Conservation (phyloP, 257 asterid genomes). For the Ilex asprella region DNA sequence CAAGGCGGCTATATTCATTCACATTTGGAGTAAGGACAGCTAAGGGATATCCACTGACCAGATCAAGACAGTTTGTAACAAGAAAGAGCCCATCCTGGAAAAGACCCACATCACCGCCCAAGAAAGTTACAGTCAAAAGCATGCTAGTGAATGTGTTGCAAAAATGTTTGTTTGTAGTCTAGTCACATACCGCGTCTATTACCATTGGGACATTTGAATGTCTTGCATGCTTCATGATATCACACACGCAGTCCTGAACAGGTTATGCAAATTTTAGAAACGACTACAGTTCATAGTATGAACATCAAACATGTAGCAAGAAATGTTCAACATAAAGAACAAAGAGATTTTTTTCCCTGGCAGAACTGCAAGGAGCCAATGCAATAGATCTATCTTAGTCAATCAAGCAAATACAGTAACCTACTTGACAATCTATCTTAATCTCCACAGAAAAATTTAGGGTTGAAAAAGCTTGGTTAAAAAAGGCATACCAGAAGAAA, state of each 20-base stretch:
- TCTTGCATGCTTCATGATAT: conserved; percentile 83
- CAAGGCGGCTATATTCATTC: conserved; percentile 88
- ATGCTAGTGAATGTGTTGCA: neutral
- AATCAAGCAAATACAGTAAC: too few relatives aligned
- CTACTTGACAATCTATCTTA: too few relatives aligned
- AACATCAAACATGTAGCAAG: conserved; percentile 10
- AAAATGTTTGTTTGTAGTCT: neutral
- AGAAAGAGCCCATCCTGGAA: conserved; percentile 93
- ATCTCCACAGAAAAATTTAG: conserved; percentile 1
- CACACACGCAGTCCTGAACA: conserved; percentile 80
- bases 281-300: conserved; percentile 4
- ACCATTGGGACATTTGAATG: conserved; percentile 79
- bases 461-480: conserved; percentile 5
- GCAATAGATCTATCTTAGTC: too few relatives aligned
- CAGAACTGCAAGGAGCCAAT: neutral
- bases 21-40: conserved; percentile 94
- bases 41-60: conserved; percentile 73
- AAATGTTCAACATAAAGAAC: conserved; percentile 8
- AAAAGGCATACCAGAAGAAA: conserved; percentile 68
- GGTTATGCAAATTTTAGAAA: conserved; percentile 4
- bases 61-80: conserved; percentile 69
- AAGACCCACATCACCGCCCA: conserved; percentile 16
- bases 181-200: conserved; percentile 75
- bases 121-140: neutral
- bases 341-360: conserved; percentile 6